Evolutionary conservation across 2,329 filamentous ascomycete genomes (phyloP).

Genomic region (Mycosphaerella sp.): DNA sequence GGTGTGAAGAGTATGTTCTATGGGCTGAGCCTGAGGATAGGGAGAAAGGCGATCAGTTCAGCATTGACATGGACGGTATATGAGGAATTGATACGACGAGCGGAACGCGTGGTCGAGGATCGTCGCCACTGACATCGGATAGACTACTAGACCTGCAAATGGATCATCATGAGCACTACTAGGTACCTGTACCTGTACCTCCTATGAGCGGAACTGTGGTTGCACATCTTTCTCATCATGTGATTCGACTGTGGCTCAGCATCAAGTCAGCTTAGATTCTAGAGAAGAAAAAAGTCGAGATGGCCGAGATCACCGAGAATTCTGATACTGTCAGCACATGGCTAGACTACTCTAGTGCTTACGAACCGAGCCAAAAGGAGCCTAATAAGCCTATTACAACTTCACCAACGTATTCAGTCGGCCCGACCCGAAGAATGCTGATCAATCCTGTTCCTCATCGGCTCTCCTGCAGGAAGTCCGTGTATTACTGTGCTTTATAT

Average conservation of each 20-base stretch:
- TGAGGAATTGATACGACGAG: conserved; percentile 79
- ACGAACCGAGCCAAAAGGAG: too few species aligned
- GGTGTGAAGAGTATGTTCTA: conserved; percentile 75
- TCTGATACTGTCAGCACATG: not conserved
- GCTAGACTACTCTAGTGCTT: not conserved
- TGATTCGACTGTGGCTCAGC: not conserved
- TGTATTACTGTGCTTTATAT: too few species aligned
- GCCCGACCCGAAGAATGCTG: not conserved
- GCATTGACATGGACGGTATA: conserved; percentile 98
- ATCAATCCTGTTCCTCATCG: not conserved
- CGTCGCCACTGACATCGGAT: not conserved
- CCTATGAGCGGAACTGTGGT: too few species aligned
- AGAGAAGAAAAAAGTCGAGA: not conserved
- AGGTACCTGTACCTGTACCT: too few species aligned
- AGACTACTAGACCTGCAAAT: not conserved
- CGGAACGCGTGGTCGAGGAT: conserved; percentile 42
- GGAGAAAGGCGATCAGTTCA: conserved; percentile 82
- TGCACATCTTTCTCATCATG: too few species aligned
- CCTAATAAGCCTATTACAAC: too few species aligned
- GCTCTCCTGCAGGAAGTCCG: not conserved
- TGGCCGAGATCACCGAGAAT: not conserved
- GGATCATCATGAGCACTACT: not conserved
- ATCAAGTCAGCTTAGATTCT: not conserved
- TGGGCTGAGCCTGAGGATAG: conserved; percentile 79
- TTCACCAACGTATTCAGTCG: too few species aligned